phyloP scores from a whole-genome alignment of 495 filamentous ascomycete genomes.

The Lindgomyces ingoldianus region DNA sequence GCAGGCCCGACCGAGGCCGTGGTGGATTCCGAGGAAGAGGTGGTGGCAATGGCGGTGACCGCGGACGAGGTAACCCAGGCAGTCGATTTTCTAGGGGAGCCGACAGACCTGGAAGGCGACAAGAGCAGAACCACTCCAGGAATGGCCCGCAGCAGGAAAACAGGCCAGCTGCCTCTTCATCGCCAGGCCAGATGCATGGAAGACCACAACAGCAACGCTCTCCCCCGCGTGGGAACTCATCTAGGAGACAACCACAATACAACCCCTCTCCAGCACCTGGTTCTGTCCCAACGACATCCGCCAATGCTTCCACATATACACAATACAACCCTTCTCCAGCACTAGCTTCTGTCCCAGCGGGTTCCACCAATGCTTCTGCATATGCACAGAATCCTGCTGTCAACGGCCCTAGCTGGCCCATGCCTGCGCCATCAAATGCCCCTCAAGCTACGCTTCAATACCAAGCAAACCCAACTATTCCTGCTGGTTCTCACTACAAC shows the following conservation, averaged over 20 bases:
- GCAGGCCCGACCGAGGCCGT: slow-evolving; percentile 31
- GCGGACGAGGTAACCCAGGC: neutral
- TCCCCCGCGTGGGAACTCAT: neutral
- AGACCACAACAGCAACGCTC: neutral
- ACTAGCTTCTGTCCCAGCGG: neutral
- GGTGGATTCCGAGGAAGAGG: slow-evolving; percentile 35
- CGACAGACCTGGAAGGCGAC: slow-evolving; percentile 8
- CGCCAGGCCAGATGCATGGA: slow-evolving; percentile 7
- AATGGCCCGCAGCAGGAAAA: slow-evolving; percentile 12
- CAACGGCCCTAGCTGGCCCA: slow-evolving; percentile 1
- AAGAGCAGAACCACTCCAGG: slow-evolving; percentile 10
- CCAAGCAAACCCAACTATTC: neutral
- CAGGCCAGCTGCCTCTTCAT: slow-evolving; percentile 1
- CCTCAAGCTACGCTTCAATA: neutral
- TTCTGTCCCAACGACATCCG: neutral
- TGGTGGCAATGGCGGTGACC: slow-evolving; percentile 25
- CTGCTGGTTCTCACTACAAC: slow-evolving; percentile 24
- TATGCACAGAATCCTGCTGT: slow-evolving; percentile 16
- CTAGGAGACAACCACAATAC: neutral
- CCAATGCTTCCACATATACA: slow-evolving; percentile 7
- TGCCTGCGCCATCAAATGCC: neutral
- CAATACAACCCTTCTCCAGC: neutral
- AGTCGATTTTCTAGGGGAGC: neutral
- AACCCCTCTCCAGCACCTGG: too few species aligned
- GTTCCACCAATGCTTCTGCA: slow-evolving; percentile 12